These are phyloP conservation scores for Rhizodiscina lignyota DNA, from an alignment of 495 filamentous ascomycete species.

Conservation along the genomic window DNA sequence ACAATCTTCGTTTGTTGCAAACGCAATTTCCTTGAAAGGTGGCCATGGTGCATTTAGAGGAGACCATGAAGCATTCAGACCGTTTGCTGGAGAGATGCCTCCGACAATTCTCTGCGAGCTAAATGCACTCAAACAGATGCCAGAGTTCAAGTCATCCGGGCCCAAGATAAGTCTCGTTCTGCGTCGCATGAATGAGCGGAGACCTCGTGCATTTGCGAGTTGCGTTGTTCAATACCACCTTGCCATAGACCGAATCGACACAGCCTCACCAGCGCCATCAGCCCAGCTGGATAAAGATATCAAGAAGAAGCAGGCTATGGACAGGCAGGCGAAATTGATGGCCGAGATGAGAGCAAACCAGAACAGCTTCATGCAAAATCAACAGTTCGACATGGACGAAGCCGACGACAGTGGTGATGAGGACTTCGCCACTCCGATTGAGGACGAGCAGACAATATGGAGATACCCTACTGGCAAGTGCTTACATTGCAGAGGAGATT, in stretches of 20 bases:
- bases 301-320: constrained; percentile 78
- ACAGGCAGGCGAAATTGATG: constrained; percentile 84
- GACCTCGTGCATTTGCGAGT: constrained; percentile 48
- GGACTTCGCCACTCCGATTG: constrained; percentile 31
- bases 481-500: constrained; percentile 92
- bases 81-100: not conserved
- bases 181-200: constrained; percentile 73
- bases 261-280: constrained; percentile 35
- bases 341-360: constrained; percentile 95
- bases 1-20: not conserved
- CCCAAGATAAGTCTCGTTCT: constrained; percentile 74
- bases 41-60: no score
- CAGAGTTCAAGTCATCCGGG: constrained; percentile 61
- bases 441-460: constrained; percentile 51
- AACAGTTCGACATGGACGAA: constrained; percentile 76
- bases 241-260: constrained; percentile 36
- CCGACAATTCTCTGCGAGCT: constrained; percentile 22
- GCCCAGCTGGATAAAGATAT: constrained; percentile 55
- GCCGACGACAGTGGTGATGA: constrained; percentile 51
- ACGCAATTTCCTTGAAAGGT: no score
- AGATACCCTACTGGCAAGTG: constrained; percentile 91
- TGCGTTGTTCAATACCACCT: constrained; percentile 30
- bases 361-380: constrained; percentile 76
- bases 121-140: constrained; percentile 50
- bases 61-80: not conserved